Percentiles rank a stretch among this genome's conserved stretches.
Evolutionary conservation across 148 eudicot genomes (phyloP).

Genomic region (Vaccinium corymbosum): DNA sequence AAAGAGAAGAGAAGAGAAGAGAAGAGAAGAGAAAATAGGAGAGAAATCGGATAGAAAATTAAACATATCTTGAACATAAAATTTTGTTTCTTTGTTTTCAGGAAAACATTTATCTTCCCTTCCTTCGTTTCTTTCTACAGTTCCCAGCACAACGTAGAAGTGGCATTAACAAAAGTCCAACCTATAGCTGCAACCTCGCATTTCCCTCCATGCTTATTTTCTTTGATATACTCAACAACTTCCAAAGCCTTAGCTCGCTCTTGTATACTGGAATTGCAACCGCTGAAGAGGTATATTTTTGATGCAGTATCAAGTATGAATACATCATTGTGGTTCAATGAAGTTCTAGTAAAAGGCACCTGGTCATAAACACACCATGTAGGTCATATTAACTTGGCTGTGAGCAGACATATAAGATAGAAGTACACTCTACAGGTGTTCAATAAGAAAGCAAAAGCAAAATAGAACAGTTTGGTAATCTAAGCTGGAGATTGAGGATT

Average conservation of each 20-base stretch:
- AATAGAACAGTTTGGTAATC: conserved; percentile 6
- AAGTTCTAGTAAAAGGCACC: conserved; percentile 76
- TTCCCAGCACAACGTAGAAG: not conserved
- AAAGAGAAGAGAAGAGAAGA: not conserved
- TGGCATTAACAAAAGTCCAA: conserved; percentile 10
- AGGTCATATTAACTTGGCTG: conserved; percentile 9
- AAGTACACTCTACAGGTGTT: not conserved
- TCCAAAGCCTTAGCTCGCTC: conserved; percentile 82
- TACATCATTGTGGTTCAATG: conserved; percentile 69
- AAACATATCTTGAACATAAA: not conserved
- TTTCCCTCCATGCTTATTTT: conserved; percentile 60
- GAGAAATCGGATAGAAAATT: not conserved
- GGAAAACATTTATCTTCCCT: conserved; percentile 6
- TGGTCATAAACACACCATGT: conserved; percentile 21
- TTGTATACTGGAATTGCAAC: conserved; percentile 67
- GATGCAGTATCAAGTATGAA: conserved; percentile 69
- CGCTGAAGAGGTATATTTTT: conserved; percentile 72
- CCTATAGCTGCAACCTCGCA: conserved; percentile 73
- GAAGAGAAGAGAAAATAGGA: not conserved
- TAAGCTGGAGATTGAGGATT: not conserved
- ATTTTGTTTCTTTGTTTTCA: not conserved
- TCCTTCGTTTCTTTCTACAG: not conserved
- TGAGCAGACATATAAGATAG: conserved; percentile 9
- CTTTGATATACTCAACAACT: conserved; percentile 80
- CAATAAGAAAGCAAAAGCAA: not conserved